Evolutionary conservation across 192 early-diverging fungal species (phyloP), one percentile per base, ranked within the genome.

Genomic region (Glomus cerebriforme): DNA sequence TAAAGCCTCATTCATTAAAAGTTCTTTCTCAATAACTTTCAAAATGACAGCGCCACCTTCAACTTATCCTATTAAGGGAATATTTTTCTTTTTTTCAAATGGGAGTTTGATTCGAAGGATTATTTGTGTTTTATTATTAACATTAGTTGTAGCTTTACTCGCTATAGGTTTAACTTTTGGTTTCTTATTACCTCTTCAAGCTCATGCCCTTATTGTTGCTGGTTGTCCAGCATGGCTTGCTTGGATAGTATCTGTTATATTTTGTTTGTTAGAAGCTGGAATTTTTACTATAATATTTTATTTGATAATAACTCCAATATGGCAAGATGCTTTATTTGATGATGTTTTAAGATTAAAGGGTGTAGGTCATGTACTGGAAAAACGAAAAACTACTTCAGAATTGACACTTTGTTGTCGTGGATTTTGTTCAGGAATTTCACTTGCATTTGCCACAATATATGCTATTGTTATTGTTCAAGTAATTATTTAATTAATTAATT

Each of bases 301-400:
- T 75, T 82, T 86, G 5, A 89, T 92, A 26, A 75, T 85, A 49
- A 65, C 91, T 12, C 91, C 91, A 29, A 82, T 89, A 10, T 88
- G 86, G 54, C 83, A 88, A 76, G 91, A 92, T 73, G 81, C 81
- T 12, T 77, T 91, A 2, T 91, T 91, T 78, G 91, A 92, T 60
- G 81, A 83, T 8, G 85, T 85, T 3, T 65, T 90, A 26, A 87
- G 82, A 34, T 67, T 86, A 29, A 77, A 83, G 43, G 89, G 88
- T 1, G 22, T 90, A 63, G 66, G 63, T 8, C 78, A 84, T 10
- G 82, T 89, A 70, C 81, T 90, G 27, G 79, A 86, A 31, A 75
- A 65, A 34, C 82, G 83, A 13, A 85, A 83, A 59, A 78, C 78
- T 31, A 32, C 29, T 31, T 64, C 67, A n/a, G 83, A 85, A 67